phyloP scores from a whole-genome alignment of 2,329 filamentous ascomycete genomes.

The Epicoccum sorghinum region DNA sequence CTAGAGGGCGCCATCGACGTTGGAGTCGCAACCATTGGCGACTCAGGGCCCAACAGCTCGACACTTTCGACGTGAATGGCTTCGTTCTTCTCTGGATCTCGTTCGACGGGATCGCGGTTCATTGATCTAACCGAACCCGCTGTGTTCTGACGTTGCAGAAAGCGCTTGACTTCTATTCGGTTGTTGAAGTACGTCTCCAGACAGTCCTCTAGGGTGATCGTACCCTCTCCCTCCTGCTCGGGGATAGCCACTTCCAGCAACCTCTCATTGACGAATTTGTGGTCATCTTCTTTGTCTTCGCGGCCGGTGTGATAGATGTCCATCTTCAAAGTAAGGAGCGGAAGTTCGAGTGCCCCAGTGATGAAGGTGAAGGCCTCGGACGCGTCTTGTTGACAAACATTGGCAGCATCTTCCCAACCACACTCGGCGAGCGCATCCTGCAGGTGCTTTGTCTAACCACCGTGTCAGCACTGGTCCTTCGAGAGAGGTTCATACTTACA shows the following conservation, averaged over 20 bases:
- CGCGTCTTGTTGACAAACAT: constrained; percentile 86
- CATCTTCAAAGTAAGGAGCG: constrained; percentile 87
- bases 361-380: constrained; percentile 97
- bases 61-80: constrained; percentile 53
- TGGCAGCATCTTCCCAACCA: constrained; percentile 82
- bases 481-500: constrained; percentile 55
- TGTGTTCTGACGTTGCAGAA: constrained; percentile 68
- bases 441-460: constrained; percentile 73
- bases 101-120: constrained; percentile 34
- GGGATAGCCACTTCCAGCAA: constrained; percentile 91
- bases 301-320: constrained; percentile 93
- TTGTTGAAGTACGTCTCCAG: constrained; percentile 96
- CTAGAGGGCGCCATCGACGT: constrained; percentile 32
- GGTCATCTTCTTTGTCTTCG: constrained; percentile 81
- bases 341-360: constrained; percentile 85
- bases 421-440: constrained; percentile 83
- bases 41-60: constrained; percentile 45
- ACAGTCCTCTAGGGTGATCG: constrained; percentile 85
- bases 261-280: constrained; percentile 92
- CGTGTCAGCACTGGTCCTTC: constrained; percentile 3
- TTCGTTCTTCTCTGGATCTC: constrained; percentile 44
- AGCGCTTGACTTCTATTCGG: constrained; percentile 83
- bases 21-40: constrained; percentile 44
- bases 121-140: constrained; percentile 54
- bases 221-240: constrained; percentile 68